phyloP scores from a whole-genome alignment of 1,284 basidiomycete species.

The Microbotryomycetes sp. region DNA sequence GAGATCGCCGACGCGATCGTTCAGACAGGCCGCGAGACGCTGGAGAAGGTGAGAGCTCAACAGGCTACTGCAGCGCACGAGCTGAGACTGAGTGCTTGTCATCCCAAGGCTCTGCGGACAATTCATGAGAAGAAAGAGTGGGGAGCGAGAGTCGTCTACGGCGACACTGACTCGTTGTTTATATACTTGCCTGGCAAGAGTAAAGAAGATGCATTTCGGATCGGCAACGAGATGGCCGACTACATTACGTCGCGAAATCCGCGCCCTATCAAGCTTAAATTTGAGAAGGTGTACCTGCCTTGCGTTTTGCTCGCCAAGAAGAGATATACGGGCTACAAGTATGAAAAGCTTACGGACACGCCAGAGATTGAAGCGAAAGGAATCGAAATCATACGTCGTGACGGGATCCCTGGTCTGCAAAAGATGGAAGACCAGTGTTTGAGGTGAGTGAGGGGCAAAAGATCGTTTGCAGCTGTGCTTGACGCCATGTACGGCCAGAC shows the following conservation, averaged over 20 bases:
- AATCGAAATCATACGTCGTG: constrained; percentile 90
- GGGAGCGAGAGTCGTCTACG: constrained; percentile 90
- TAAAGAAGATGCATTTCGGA: constrained; percentile 84
- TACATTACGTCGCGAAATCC: constrained; percentile 80
- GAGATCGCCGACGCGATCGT: constrained; percentile 98
- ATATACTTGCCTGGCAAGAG: constrained; percentile 80
- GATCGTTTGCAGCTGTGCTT: background rate
- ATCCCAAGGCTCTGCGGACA: constrained; percentile 60
- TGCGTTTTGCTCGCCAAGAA: constrained; percentile 94
- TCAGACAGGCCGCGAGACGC: constrained; percentile 86
- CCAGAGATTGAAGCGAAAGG: constrained; percentile 93
- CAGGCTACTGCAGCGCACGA: background rate
- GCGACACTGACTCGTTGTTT: constrained; percentile 97
- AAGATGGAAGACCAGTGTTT: constrained; percentile 82
- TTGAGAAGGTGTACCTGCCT: constrained; percentile 94
- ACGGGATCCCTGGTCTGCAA: constrained; percentile 76
- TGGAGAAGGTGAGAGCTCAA: constrained; percentile 66
- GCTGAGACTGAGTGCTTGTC: background rate
- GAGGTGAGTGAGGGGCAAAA: constrained; percentile 52
- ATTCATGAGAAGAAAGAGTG: constrained; percentile 74
- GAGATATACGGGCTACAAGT: constrained; percentile 93
- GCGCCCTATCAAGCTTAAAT: constrained; percentile 86
- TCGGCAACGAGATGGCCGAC: constrained; percentile 87
- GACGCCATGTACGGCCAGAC: constrained; percentile 46
- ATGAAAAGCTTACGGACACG: constrained; percentile 68